Evolutionary conservation across 176 grass and related monocot species (phyloP), one percentile per base, ranked within the genome.

Genomic region (Ampelocalamus luodianensis): DNA sequence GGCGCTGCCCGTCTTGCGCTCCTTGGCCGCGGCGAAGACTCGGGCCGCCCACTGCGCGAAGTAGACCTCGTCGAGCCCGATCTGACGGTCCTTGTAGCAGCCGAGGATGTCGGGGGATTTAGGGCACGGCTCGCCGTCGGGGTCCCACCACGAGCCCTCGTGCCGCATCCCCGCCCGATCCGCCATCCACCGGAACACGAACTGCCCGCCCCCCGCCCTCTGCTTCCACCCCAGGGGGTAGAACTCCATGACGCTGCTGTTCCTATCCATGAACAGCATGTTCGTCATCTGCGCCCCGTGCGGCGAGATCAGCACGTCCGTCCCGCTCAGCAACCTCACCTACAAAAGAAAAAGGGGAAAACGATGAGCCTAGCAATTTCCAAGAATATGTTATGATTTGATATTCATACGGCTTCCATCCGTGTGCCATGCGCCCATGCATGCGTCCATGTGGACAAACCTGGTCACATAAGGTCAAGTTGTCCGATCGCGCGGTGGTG

Each of bases 201-300:
- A 92, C 76, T 92, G 90, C 68, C 92, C 86, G 0, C 58, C 44
- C 0, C 88, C 92, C 1, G 92, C 92, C 4, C 84, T 18, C 59
- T 97, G 79, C 51, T 73, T 80, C 94, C 94, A 97, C 0, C 94
- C 90, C 63, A 87, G 80, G 0, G 88, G 92, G 74, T 87, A 97
- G 58, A 97, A 92, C 64, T 97, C 94, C 94, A 97, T 92, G 11
- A 94, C 10, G 87, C 88, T 94, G 78, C 86, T 92, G 61, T 81
- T 89, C 81, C 80, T 69, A 7, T 94, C 92, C 94, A 94, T 97
- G 68, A 97, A 94, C 27, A 91, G 8, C 70, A 88, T 22, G 80
- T 94, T 97, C 3, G 90, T 85, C 88, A 97, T 64, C 88, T 92
- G 94, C 5, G 90, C 94, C 18, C 94, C 92, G 9, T 97, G 94